Conservation (phyloP, 441 rosid species). For the Gossypium gossypioides region DNA sequence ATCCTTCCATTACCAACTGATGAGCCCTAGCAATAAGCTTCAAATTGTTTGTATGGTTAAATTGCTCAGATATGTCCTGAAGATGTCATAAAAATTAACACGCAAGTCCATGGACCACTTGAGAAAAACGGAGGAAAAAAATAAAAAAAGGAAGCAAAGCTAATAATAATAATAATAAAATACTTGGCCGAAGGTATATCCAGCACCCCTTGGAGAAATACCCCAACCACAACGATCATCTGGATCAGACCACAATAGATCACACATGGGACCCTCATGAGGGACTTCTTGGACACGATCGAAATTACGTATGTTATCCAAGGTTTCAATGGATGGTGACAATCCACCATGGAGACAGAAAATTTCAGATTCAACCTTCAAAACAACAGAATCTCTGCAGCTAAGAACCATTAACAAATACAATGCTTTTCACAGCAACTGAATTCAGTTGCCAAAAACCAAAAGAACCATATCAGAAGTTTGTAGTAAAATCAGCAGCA, state of each 20-base stretch:
- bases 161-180: background rate
- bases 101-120: background rate
- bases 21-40: constrained; percentile 92
- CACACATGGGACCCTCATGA: constrained; percentile 98
- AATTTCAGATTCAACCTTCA: constrained; percentile 91
- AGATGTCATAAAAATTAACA: constrained; percentile 3
- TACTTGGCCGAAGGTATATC: constrained; percentile 95
- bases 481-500: background rate
- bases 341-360: constrained; percentile 92
- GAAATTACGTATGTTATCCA: constrained; percentile 81
- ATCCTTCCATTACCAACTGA: constrained; percentile 94
- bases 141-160: constrained; percentile 11
- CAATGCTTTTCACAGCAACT: background rate
- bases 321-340: constrained; percentile 91
- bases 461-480: background rate
- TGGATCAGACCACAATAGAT: constrained; percentile 92
- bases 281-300: constrained; percentile 97
- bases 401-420: background rate
- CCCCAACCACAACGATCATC: constrained; percentile 99
- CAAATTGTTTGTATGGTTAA: constrained; percentile 76
- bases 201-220: constrained; percentile 92
- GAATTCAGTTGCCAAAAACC: background rate
- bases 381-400: constrained; percentile 3
- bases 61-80: constrained; percentile 89
- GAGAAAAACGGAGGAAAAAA: background rate